Percentiles rank a stretch among this genome's conserved stretches.
These are phyloP conservation scores for Peziza echinospora DNA, from an alignment of 495 filamentous ascomycete species.

Conservation along the genomic window DNA sequence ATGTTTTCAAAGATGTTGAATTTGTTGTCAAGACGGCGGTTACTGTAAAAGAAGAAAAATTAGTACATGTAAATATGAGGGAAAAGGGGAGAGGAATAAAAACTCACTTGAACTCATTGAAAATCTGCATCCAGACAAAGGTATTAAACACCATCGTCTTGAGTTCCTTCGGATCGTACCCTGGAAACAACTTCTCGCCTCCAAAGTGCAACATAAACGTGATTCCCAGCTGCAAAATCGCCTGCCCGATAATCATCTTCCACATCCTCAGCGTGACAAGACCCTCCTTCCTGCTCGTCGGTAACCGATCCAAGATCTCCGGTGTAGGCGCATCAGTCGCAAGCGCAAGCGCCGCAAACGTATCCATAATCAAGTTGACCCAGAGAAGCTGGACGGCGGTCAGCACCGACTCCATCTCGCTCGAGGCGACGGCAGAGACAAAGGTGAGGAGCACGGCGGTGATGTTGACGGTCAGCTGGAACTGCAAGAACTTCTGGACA, in stretches of 20 bases:
- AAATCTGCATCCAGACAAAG: constrained; percentile 94
- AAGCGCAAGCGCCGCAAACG: constrained; percentile 65
- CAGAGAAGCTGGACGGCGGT: constrained; percentile 74
- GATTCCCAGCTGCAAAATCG: constrained; percentile 56
- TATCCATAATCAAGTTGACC: constrained; percentile 92
- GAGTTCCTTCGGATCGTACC: constrained; percentile 28
- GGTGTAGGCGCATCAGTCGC: constrained; percentile 68
- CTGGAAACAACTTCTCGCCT: constrained; percentile 36
- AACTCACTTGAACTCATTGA: constrained; percentile 77
- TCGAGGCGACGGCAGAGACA: constrained; percentile 53
- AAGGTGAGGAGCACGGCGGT: constrained; percentile 71
- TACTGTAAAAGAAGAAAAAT: constrained; percentile 27
- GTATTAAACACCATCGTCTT: constrained; percentile 74
- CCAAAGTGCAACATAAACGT: constrained; percentile 66
- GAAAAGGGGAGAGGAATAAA: not conserved
- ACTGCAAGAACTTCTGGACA: constrained; percentile 76
- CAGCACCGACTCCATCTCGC: constrained; percentile 44
- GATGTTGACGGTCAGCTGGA: constrained; percentile 82
- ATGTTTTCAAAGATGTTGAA: constrained; percentile 81
- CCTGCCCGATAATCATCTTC: constrained; percentile 87
- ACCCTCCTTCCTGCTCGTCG: constrained; percentile 53
- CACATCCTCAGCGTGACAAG: constrained; percentile 76
- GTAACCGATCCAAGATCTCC: constrained; percentile 59
- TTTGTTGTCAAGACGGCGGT: constrained; percentile 68
- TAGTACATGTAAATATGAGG: constrained; percentile 11